phyloP scores from a whole-genome alignment of 805 yeast species.

The Candida pini region DNA sequence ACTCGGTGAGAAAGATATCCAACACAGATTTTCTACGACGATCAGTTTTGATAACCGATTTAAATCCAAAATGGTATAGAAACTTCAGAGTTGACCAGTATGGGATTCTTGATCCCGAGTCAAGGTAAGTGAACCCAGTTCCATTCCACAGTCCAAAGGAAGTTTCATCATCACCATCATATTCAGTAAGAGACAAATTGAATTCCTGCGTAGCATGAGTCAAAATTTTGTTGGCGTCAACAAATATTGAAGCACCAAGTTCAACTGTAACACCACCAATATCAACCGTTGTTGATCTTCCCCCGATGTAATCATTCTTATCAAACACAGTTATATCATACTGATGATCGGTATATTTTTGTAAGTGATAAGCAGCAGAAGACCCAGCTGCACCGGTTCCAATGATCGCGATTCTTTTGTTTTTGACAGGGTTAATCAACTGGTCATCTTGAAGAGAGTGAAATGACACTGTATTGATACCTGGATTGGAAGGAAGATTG shows the following conservation, averaged over 20 bases:
- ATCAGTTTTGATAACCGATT: constrained; percentile 20
- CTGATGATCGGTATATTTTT: constrained; percentile 28
- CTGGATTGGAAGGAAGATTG: no score
- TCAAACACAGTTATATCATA: constrained; percentile 40
- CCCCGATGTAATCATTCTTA: constrained; percentile 35
- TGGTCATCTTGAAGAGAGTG: no score
- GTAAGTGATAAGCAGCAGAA: constrained; percentile 39
- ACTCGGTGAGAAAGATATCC: constrained; percentile 27
- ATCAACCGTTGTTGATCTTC: constrained; percentile 36
- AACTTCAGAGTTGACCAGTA: constrained; percentile 13
- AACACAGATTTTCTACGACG: constrained; percentile 15
- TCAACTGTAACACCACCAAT: constrained; percentile 27
- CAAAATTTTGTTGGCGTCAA: constrained; percentile 34
- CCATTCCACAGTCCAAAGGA: constrained; percentile 39
- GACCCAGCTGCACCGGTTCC: constrained; percentile 53
- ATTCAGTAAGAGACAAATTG: constrained; percentile 20
- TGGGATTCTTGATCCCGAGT: constrained; percentile 1
- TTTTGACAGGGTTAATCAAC: no score
- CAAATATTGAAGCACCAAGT: constrained; percentile 43
- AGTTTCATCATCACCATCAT: constrained; percentile 11
- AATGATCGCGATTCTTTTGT: constrained; percentile 31
- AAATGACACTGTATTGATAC: no score
- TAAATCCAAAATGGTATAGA: constrained; percentile 27
- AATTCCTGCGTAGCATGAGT: constrained; percentile 32
- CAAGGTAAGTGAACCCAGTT: constrained; percentile 15